Evolutionary conservation across 371 early-diverging fungal species (phyloP), one percentile per base, ranked within the genome.

Genomic region (Syncephalastrum sp.): DNA sequence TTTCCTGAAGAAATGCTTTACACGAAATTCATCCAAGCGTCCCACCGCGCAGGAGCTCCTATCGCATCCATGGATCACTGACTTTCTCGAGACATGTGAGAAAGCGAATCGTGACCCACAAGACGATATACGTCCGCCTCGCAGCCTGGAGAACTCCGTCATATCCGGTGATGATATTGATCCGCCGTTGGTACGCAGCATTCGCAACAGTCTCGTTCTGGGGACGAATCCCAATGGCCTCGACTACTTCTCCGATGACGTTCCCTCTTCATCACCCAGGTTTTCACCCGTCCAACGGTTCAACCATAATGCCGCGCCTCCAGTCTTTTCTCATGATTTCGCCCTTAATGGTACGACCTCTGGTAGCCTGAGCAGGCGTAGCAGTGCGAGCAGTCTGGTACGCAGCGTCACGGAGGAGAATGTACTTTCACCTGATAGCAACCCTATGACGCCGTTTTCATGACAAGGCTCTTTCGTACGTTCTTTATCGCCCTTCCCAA

Each of bases 1-100:
- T 27, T 95, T 95, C 63, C 63, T 94, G 47, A 79, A 81, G 56
- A 68, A 82, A 50, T 94, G 94, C 63, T 93, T 95, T 69, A 83
- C 78, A 1, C 84, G 90, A 19, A 84, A 85, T 50, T 84, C 93
- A 0, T 68, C 63, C 6, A 75, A 85, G 47, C 87, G 96, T 1
- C 93, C 95, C 1, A 71, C 84, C 0, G 96, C 94, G 0, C 70
- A 79, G 8, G 90, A 91, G 54, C 65, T 95, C 17, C 63, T 94
- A 6, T 47, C 72, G 7, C 90, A 94, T 65, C 80, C 82, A 10
- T 95, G 93, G 93, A 78, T 95, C 16, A 68, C 63, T 23, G 59
- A 56, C 10, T 76, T 74, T 46, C 42, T 74, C 38, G 69, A 75
- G 21, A 33, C 38, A 33, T 33, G 38, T 2, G 38, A 33, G 38